Percentiles rank a stretch among this genome's conserved stretches.
Conservation (phyloP, 2,329 filamentous ascomycete species). For the Fusarium bactridioides region DNA sequence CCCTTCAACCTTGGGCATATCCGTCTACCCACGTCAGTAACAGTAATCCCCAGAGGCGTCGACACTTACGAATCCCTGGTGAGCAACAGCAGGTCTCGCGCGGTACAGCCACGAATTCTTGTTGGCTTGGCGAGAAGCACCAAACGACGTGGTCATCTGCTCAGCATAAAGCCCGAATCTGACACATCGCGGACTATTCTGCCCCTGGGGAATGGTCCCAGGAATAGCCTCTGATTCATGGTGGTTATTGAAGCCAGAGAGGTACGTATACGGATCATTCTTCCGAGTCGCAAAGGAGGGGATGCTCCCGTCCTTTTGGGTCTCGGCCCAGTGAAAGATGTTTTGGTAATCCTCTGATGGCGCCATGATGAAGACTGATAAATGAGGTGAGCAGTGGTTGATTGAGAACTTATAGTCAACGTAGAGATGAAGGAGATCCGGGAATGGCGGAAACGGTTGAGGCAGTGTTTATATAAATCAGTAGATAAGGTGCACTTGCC, state of each 20-base stretch:
- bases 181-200: conserved; percentile 54
- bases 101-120: conserved; percentile 46
- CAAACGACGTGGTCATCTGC: conserved; percentile 52
- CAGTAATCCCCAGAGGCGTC: accelerated
- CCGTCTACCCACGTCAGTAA: conserved; percentile 18
- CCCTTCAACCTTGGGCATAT: conserved; percentile 35
- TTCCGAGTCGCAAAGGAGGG: conserved; percentile 59
- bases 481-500: background rate
- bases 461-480: background rate
- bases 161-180: conserved; percentile 51
- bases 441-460: background rate
- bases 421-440: background rate
- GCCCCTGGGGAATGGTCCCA: conserved; percentile 55
- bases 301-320: conserved; percentile 63
- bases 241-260: conserved; percentile 63
- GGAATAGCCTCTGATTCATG: conserved; percentile 54
- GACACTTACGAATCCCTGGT: conserved; percentile 39
- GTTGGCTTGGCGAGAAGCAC: conserved; percentile 42
- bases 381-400: background rate
- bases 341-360: conserved; percentile 53
- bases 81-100: conserved; percentile 43
- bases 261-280: conserved; percentile 59
- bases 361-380: background rate
- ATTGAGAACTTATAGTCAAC: background rate
- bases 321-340: conserved; percentile 66